A percentile compares a stretch with the other conserved stretches of the same genome.
Conservation (phyloP, 2,329 filamentous ascomycete genomes). For the Decorospora gaudefroyi region DNA sequence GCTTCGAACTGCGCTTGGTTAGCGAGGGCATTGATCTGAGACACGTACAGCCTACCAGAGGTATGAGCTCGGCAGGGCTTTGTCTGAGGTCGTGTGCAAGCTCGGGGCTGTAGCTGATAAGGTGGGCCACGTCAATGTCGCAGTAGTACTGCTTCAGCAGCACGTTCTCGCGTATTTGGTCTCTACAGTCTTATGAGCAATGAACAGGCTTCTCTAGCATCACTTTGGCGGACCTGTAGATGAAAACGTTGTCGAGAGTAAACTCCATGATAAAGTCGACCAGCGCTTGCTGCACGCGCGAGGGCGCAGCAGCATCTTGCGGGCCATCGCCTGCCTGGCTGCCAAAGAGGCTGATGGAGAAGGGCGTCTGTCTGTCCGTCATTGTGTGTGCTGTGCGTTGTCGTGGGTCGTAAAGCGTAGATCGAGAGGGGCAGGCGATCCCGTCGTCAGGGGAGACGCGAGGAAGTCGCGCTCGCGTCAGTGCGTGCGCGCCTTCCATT, state of each 20-base stretch:
- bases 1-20: constrained; percentile 72
- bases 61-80: constrained; percentile 90
- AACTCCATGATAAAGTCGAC: constrained; percentile 93
- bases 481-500: constrained; percentile 21
- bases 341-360: constrained; percentile 78
- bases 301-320: constrained; percentile 40
- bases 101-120: constrained; percentile 96
- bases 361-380: constrained; percentile 79
- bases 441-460: constrained; percentile 29
- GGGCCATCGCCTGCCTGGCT: constrained; percentile 45
- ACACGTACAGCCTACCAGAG: constrained; percentile 66
- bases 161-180: constrained; percentile 93
- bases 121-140: constrained; percentile 91
- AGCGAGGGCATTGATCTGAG: constrained; percentile 10
- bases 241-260: constrained; percentile 88
- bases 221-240: constrained; percentile 69
- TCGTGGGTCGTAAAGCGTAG: constrained; percentile 15
- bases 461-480: constrained; percentile 22
- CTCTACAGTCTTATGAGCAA: constrained; percentile 61
- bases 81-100: constrained; percentile 86
- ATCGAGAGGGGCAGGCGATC: constrained; percentile 21
- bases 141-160: constrained; percentile 93
- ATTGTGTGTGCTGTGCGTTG: constrained; percentile 26
- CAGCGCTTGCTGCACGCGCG: constrained; percentile 71
- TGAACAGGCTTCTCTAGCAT: neutral